These are phyloP conservation scores for Colletotrichum paranaense DNA, from an alignment of 2,329 filamentous ascomycete species.

Conservation along the genomic window DNA sequence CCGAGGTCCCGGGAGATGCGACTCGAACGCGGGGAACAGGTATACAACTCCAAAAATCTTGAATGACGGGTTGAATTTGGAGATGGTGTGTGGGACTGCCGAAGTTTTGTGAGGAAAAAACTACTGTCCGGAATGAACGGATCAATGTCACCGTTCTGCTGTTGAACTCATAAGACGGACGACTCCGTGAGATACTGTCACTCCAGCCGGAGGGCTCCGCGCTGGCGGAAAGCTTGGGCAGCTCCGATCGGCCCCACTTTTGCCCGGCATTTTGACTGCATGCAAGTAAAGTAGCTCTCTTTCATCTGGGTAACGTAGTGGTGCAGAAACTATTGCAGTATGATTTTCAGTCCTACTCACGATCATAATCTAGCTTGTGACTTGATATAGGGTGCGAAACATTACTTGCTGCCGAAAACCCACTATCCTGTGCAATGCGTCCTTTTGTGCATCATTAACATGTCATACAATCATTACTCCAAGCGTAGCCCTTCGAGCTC, in stretches of 20 bases:
- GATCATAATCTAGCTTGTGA: background rate
- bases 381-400: background rate
- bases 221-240: background rate
- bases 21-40: background rate
- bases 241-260: background rate
- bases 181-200: background rate
- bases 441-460: background rate
- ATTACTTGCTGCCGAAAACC: background rate
- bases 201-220: background rate
- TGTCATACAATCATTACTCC: background rate
- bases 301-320: background rate
- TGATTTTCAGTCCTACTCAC: background rate
- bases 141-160: no score
- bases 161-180: background rate
- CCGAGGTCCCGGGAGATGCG: background rate
- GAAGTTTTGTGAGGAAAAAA: background rate
- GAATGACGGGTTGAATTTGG: background rate
- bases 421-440: background rate
- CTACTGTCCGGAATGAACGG: no score
- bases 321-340: background rate
- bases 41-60: background rate
- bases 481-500: conserved; percentile 7
- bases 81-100: background rate
- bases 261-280: background rate
- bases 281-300: background rate